These are phyloP conservation scores for Fusarium algeriense DNA, from an alignment of 2,329 filamentous ascomycete species.

Conservation along the genomic window DNA sequence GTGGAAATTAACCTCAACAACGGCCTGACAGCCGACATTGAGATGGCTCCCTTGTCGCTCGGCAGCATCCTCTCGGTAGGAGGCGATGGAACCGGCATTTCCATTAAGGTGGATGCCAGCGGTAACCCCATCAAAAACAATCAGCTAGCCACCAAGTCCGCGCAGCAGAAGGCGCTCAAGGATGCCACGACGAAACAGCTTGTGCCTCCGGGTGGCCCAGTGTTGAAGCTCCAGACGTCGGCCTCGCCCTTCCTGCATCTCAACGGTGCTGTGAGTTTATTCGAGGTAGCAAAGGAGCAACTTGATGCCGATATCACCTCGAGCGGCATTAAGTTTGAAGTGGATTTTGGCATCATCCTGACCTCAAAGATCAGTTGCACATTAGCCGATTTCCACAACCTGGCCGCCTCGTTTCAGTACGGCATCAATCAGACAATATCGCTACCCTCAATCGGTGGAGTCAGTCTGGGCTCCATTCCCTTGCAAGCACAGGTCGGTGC, in stretches of 20 bases:
- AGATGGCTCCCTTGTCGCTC: not conserved
- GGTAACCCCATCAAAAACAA: conserved; percentile 9
- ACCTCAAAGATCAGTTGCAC: not conserved
- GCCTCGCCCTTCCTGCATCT: not conserved
- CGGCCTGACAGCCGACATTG: not conserved
- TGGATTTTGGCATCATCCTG: not conserved
- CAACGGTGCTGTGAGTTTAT: not conserved
- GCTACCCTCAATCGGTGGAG: not conserved
- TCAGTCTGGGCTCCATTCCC: not conserved
- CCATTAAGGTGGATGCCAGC: not conserved
- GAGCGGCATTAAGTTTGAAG: not conserved
- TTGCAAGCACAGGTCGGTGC: not conserved
- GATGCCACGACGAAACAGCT: not conserved
- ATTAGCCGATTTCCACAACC: not conserved
- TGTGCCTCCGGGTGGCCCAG: not conserved
- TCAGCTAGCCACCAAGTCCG: not conserved
- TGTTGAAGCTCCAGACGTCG: not conserved
- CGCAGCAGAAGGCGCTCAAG: not conserved
- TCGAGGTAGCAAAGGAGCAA: not conserved
- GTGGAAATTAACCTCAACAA: not conserved
- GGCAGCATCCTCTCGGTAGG: not conserved
- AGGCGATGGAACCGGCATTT: not conserved
- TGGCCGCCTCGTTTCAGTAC: not conserved
- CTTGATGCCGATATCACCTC: not conserved
- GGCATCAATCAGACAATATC: not conserved